A percentile compares a stretch with the other conserved stretches of the same genome.
Evolutionary conservation across 306 rosid species (phyloP).

Genomic region (Nissolia schottii): DNA sequence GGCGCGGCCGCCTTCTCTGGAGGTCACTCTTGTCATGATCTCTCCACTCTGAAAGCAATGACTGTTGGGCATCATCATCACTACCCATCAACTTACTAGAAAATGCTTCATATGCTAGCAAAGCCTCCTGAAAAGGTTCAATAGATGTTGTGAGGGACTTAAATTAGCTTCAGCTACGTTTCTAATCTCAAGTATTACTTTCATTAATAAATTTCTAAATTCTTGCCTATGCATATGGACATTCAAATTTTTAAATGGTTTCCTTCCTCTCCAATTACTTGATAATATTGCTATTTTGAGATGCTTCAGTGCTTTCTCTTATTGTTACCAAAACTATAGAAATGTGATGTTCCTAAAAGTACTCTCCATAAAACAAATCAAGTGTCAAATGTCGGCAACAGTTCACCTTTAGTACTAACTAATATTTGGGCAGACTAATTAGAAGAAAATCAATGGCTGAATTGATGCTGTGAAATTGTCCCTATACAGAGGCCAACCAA

Average conservation of each 20-base stretch:
- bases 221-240: not conserved
- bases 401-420: not conserved
- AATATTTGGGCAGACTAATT: not conserved
- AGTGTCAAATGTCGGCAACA: not conserved
- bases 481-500: not conserved
- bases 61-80: constrained; percentile 48
- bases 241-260: not conserved
- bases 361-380: not conserved
- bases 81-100: constrained; percentile 42
- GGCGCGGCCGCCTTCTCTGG: constrained; percentile 40
- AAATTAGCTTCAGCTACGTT: not conserved
- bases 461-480: not conserved
- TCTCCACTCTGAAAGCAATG: constrained; percentile 44
- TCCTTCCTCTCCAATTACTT: not conserved
- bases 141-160: not conserved
- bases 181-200: not conserved
- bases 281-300: not conserved
- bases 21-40: constrained; percentile 41
- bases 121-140: constrained; percentile 18
- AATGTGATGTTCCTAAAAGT: not conserved
- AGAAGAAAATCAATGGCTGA: not conserved
- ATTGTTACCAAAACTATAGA: not conserved
- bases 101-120: constrained; percentile 2
- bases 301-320: not conserved
- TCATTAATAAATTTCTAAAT: not conserved